A percentile compares a stretch with the other conserved stretches of the same genome.
These are phyloP conservation scores for Teratosphaeria viscida DNA, from an alignment of 2,329 filamentous ascomycete genomes.

Conservation along the genomic window DNA sequence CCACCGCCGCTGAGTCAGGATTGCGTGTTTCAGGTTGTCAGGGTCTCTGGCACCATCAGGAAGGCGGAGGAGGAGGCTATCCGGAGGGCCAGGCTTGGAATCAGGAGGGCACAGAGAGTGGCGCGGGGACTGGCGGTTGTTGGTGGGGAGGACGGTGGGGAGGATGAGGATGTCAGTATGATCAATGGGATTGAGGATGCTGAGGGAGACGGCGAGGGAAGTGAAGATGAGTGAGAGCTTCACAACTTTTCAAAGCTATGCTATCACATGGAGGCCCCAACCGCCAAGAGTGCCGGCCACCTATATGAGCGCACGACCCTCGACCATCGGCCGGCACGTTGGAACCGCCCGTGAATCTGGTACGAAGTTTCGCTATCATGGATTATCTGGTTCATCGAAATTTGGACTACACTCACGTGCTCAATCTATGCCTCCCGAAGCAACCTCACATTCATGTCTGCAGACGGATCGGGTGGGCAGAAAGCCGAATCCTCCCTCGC, in stretches of 20 bases:
- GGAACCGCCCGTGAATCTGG: too few relatives aligned
- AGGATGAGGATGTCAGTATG: constrained; percentile 33
- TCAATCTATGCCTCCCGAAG: too few relatives aligned
- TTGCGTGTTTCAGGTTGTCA: constrained; percentile 74
- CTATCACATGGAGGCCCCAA: too few relatives aligned
- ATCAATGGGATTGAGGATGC: constrained; percentile 36
- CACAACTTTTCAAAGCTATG: neutral
- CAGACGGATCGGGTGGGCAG: too few relatives aligned
- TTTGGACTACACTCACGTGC: too few relatives aligned
- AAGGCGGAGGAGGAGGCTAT: constrained; percentile 89
- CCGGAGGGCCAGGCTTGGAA: constrained; percentile 59
- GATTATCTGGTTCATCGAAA: too few relatives aligned
- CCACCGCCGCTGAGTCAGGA: constrained; percentile 48
- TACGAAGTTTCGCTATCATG: too few relatives aligned
- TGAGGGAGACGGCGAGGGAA: constrained; percentile 33
- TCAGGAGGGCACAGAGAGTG: constrained; percentile 53
- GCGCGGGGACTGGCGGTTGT: constrained; percentile 22
- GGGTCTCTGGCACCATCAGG: constrained; percentile 84
- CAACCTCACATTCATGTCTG: too few relatives aligned
- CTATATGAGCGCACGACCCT: too few relatives aligned
- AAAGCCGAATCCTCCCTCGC: too few relatives aligned
- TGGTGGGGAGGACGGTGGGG: constrained; percentile 20
- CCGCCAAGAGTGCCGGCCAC: too few relatives aligned
- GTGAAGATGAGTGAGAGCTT: constrained; percentile 1
- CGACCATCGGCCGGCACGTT: too few relatives aligned